Evolutionary conservation across 2,329 filamentous ascomycete species (phyloP).

Genomic region (Claviceps purpurea): DNA sequence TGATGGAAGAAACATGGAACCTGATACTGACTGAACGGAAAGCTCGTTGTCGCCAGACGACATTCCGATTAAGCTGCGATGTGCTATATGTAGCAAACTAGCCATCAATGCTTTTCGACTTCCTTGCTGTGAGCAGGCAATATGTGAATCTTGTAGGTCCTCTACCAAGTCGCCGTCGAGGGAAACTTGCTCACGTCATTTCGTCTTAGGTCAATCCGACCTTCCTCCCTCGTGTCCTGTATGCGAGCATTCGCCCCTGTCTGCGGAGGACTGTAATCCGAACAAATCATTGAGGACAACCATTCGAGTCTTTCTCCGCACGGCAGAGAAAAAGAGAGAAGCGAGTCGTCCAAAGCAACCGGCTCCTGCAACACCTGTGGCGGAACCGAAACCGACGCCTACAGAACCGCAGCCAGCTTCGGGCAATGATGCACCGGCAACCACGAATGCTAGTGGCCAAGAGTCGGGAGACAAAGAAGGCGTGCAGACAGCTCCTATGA

Average conservation of each 20-base stretch:
- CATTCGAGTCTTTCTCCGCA: constrained; percentile 80
- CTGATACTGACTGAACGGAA: constrained; percentile 7
- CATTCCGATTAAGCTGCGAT: constrained; percentile 91
- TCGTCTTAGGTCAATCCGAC: constrained; percentile 53
- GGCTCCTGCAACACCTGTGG: constrained; percentile 29
- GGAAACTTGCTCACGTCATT: constrained; percentile 2
- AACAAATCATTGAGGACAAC: constrained; percentile 89
- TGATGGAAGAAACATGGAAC: neutral
- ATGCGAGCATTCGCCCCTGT: constrained; percentile 83
- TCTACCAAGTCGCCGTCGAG: neutral
- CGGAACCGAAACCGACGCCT: constrained; percentile 21
- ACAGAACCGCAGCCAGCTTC: neutral
- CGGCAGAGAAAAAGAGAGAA: constrained; percentile 79
- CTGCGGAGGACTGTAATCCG: constrained; percentile 71
- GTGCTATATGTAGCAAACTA: constrained; percentile 82
- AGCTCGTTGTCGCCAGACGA: constrained; percentile 71
- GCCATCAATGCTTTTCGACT: constrained; percentile 83
- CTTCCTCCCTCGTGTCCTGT: constrained; percentile 74
- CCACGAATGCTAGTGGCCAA: neutral
- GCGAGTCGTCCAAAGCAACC: constrained; percentile 40
- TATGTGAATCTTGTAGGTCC: constrained; percentile 68
- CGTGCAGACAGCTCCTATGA: neutral
- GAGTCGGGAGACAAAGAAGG: neutral
- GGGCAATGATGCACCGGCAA: neutral
- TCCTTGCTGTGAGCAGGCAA: constrained; percentile 88